Conservation (phyloP, 768 basidiomycete genomes). For the Russula ochroleuca region DNA sequence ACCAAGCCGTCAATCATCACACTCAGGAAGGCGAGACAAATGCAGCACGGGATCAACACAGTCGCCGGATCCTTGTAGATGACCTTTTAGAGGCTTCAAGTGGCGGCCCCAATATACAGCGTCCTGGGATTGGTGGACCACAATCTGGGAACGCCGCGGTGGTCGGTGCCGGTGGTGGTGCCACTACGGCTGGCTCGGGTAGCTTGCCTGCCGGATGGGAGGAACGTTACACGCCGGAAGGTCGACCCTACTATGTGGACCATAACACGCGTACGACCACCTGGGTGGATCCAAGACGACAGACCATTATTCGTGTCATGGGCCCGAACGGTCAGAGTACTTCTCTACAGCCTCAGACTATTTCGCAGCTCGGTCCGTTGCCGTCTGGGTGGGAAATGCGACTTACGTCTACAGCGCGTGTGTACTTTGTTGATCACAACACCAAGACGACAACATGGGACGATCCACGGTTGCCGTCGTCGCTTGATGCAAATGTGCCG, state of each 20-base stretch:
- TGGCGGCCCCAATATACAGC: slow-evolving; percentile 25
- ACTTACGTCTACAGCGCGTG: slow-evolving; percentile 93
- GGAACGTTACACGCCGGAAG: slow-evolving; percentile 97
- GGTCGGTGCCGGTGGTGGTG: slow-evolving; percentile 46
- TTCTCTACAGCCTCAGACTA: slow-evolving; percentile 88
- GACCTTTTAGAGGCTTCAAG: slow-evolving; percentile 76
- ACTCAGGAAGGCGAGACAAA: slow-evolving; percentile 75
- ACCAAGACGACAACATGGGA: slow-evolving; percentile 99
- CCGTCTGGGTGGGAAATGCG: slow-evolving; percentile 99
- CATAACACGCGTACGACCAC: slow-evolving; percentile 99
- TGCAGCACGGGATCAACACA: slow-evolving; percentile 82
- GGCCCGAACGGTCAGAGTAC: slow-evolving; percentile 87
- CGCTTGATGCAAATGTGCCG: slow-evolving; percentile 93
- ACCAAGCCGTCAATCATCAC: slow-evolving; percentile 64
- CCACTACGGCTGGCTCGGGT: slow-evolving; percentile 74
- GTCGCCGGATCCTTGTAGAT: slow-evolving; percentile 76
- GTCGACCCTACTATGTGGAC: slow-evolving; percentile 97
- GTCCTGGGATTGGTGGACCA: slow-evolving; percentile 32
- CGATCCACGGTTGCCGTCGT: slow-evolving; percentile 93
- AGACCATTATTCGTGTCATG: slow-evolving; percentile 95
- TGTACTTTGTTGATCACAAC: slow-evolving; percentile 99
- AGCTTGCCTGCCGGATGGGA: slow-evolving; percentile 97
- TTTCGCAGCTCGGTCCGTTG: slow-evolving; percentile 92
- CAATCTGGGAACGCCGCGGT: slow-evolving; percentile 37
- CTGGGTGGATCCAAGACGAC: slow-evolving; percentile 99